These are phyloP conservation scores for Trametes cingulata DNA, from an alignment of 768 basidiomycete species.

Conservation along the genomic window DNA sequence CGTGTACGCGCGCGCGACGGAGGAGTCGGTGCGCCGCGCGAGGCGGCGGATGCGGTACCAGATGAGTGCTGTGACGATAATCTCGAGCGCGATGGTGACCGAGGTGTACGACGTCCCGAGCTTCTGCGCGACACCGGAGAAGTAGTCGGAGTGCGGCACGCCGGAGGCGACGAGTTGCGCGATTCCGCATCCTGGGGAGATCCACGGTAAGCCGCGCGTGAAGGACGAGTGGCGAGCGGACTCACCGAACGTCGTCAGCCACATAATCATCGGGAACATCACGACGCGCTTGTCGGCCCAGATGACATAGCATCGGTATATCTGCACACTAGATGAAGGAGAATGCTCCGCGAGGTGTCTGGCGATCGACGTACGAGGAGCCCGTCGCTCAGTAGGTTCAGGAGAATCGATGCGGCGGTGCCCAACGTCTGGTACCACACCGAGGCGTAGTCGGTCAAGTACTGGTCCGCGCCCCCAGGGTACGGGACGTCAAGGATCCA, in stretches of 20 bases:
- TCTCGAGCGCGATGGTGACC: slow-evolving; percentile 13
- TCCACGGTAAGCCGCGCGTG: not conserved
- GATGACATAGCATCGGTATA: slow-evolving; percentile 6
- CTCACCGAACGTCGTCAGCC: slow-evolving; percentile 8
- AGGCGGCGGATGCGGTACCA: slow-evolving; percentile 13
- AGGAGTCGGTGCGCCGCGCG: not conserved
- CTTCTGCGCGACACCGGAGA: slow-evolving; percentile 2
- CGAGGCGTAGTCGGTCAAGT: slow-evolving; percentile 30
- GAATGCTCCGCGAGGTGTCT: not conserved
- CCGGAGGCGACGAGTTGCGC: slow-evolving; percentile 7
- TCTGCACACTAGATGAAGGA: not conserved
- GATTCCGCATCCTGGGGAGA: slow-evolving; percentile 13
- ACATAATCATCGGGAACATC: slow-evolving; percentile 8
- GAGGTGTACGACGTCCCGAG: slow-evolving; percentile 7
- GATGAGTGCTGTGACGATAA: slow-evolving; percentile 17
- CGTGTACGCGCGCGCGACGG: not conserved
- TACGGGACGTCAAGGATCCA: slow-evolving; percentile 37
- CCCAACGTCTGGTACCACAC: slow-evolving; percentile 36
- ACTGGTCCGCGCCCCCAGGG: slow-evolving; percentile 39
- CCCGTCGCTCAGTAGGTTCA: slow-evolving; percentile 40
- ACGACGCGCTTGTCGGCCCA: slow-evolving; percentile 3
- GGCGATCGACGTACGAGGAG: slow-evolving; percentile 36
- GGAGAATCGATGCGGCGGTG: slow-evolving; percentile 17
- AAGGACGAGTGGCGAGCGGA: slow-evolving; percentile 19
- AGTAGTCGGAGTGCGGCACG: slow-evolving; percentile 4